Base-by-base conservation (phyloP, 169 alveolate species). In the Plasmodium gonderi region DNA sequence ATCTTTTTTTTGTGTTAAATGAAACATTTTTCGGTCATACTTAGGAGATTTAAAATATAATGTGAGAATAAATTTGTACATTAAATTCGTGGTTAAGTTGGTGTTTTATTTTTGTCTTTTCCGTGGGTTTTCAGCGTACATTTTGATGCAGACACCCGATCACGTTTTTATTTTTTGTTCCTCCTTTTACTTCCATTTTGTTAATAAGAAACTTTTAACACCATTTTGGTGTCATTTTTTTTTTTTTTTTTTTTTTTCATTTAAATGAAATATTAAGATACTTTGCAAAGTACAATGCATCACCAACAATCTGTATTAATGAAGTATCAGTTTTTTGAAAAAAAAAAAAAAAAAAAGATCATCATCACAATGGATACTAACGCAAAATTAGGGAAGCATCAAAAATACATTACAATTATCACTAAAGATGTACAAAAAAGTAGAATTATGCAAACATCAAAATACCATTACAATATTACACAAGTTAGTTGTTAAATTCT, bases 401-500 rank as follows among this genome's bases (percentile, higher is more conserved):
- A 60, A 60, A 60, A 36, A 60, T 29, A 60, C 72, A 60, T 23
- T 23, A 60, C 72, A 17, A 60, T 60, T 23, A 60, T 60, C 72
- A 60, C 72, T 60, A 36, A 60, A 60, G 72, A 36, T 60, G 72
- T 36, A 36, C 72, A 60, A 60, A 60, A 60, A 60, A 23, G 14
- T 23, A 23, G 5, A 23, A 60, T 36, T 60, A 12, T n/a, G 72
- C 72, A 60, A 60, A n/a, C 11, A 60, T 60, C 72, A 60, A 29
- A 60, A 14, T 36, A 60, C 17, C 72, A 36, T 60, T 23, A 60
- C 72, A 60, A 60, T 36, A 60, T 60, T 36, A 36, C 65, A 51
- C 14, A 23, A 67, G 54, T 54, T 82, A 82, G 26, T 82, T 82
- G 67, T 82, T 82, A 82, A 54, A 82, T 26, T 82, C 91, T 38